phyloP scores from a whole-genome alignment of 2,329 filamentous ascomycete genomes.

The Myrmaecium sp. region DNA sequence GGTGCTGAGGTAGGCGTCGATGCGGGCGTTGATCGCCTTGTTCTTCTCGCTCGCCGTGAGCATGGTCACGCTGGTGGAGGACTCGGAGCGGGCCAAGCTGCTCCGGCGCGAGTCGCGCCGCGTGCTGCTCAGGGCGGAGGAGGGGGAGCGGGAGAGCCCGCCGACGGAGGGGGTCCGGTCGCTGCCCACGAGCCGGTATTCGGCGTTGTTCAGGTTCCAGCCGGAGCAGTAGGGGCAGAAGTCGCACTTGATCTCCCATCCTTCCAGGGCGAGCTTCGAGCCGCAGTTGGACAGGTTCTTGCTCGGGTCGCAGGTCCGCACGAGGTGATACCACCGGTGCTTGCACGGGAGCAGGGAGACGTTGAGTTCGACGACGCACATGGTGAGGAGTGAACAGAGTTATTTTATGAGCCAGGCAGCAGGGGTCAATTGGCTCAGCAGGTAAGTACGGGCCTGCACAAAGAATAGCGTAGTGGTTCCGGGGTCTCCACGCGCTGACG shows the following conservation, averaged over 20 bases:
- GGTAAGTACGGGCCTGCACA: too few species aligned
- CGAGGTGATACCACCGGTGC: conserved; percentile 33
- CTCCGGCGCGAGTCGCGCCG: conserved; percentile 21
- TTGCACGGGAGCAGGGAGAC: conserved; percentile 28
- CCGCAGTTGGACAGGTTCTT: conserved; percentile 31
- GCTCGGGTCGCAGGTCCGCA: conserved; percentile 24
- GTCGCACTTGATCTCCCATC: conserved; percentile 32
- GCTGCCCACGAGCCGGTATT: conserved; percentile 28
- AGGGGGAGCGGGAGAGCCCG: conserved; percentile 22
- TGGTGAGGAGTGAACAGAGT: conserved; percentile 15
- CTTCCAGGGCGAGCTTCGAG: conserved; percentile 27
- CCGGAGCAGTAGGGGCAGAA: conserved; percentile 31
- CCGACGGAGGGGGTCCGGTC: conserved; percentile 22
- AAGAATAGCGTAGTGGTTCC: too few species aligned
- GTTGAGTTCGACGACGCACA: conserved; percentile 34
- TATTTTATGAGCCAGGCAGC: too few species aligned
- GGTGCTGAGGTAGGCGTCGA: conserved; percentile 20
- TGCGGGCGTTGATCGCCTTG: conserved; percentile 20
- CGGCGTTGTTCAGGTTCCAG: conserved; percentile 21
- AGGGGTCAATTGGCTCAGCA: too few species aligned
- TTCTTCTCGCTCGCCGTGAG: conserved; percentile 23
- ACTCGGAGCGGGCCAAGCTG: conserved; percentile 19
- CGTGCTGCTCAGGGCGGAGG: conserved; percentile 15
- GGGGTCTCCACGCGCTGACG: too few species aligned
- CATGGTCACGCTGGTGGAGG: conserved; percentile 16